Percentiles rank a stretch among this genome's conserved stretches.
Conservation (phyloP, 805 yeast genomes). For the Naumovozyma castellii region DNA sequence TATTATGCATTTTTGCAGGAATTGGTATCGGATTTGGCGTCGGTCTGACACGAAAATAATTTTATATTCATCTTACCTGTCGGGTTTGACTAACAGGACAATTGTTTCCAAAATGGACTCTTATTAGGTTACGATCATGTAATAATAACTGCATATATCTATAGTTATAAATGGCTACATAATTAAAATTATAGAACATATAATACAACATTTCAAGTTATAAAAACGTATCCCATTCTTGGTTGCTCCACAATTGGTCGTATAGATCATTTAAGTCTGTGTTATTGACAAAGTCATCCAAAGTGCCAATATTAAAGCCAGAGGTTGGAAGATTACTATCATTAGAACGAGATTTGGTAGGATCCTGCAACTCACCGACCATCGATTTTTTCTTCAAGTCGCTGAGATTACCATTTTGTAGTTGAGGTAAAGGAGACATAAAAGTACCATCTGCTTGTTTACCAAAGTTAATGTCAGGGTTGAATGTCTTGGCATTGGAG, state of each 20-base stretch:
- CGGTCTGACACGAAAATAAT: slow-evolving; percentile 17
- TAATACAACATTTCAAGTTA: neutral
- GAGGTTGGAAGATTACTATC: neutral
- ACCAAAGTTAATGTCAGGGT: too few relatives aligned
- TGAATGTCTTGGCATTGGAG: too few relatives aligned
- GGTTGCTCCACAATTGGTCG: slow-evolving; percentile 22
- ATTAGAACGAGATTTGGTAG: neutral
- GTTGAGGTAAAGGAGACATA: too few relatives aligned
- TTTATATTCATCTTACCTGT: neutral
- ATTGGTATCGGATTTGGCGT: slow-evolving; percentile 40
- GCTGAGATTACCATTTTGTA: too few relatives aligned
- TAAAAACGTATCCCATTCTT: neutral
- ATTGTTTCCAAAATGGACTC: too few relatives aligned
- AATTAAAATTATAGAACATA: too few relatives aligned
- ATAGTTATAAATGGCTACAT: too few relatives aligned
- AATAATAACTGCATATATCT: too few relatives aligned
- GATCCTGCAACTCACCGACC: slow-evolving; percentile 4
- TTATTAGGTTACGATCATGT: neutral
- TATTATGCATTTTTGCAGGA: slow-evolving; percentile 30
- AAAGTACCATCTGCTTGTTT: too few relatives aligned
- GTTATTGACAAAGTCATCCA: slow-evolving; percentile 23
- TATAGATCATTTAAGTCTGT: slow-evolving; percentile 22
- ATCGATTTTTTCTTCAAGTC: too few relatives aligned
- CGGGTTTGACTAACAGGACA: neutral
- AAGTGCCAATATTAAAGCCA: slow-evolving; percentile 18